Conservation (phyloP, 2,329 filamentous ascomycete genomes). For the Alternaria solani region DNA sequence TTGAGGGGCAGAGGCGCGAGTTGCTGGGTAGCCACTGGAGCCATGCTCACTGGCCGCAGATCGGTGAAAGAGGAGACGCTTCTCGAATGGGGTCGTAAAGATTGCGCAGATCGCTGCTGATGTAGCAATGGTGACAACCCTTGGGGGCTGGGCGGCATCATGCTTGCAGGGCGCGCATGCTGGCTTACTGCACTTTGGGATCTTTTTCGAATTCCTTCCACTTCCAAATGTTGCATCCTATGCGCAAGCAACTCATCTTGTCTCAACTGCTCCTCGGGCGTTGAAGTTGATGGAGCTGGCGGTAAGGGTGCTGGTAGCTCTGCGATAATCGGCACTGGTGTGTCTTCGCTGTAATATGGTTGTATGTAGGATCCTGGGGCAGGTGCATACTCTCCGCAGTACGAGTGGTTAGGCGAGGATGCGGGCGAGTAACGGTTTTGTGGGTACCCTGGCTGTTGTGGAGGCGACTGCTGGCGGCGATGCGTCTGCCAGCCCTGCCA, state of each 20-base stretch:
- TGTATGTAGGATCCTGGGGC: constrained; percentile 23
- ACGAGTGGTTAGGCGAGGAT: constrained; percentile 3
- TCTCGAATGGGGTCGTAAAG: constrained; percentile 19
- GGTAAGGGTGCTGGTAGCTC: constrained; percentile 42
- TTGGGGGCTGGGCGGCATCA: constrained; percentile 18
- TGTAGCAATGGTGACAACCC: constrained; percentile 19
- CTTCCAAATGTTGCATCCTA: constrained; percentile 39
- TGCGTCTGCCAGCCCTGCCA: constrained; percentile 18
- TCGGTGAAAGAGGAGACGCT: constrained; percentile 16
- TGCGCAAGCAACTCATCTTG: constrained; percentile 43
- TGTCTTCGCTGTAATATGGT: constrained; percentile 29
- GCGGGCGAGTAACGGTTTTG: constrained; percentile 20
- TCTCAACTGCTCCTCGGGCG: constrained; percentile 38
- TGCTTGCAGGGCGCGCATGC: constrained; percentile 20
- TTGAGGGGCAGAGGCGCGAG: neutral
- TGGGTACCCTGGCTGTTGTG: constrained; percentile 5
- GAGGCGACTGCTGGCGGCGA: constrained; percentile 17
- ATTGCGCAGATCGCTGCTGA: constrained; percentile 25
- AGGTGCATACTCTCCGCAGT: constrained; percentile 11
- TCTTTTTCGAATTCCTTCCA: constrained; percentile 31
- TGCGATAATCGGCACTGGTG: constrained; percentile 27
- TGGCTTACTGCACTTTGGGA: constrained; percentile 32
- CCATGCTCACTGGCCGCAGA: neutral
- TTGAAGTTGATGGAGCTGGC: constrained; percentile 36
- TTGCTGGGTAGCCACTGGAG: neutral